A percentile compares a stretch with the other conserved stretches of the same genome.
Evolutionary conservation across 768 basidiomycete genomes (phyloP).

Genomic region (Xerocomellus chrysenteron): DNA sequence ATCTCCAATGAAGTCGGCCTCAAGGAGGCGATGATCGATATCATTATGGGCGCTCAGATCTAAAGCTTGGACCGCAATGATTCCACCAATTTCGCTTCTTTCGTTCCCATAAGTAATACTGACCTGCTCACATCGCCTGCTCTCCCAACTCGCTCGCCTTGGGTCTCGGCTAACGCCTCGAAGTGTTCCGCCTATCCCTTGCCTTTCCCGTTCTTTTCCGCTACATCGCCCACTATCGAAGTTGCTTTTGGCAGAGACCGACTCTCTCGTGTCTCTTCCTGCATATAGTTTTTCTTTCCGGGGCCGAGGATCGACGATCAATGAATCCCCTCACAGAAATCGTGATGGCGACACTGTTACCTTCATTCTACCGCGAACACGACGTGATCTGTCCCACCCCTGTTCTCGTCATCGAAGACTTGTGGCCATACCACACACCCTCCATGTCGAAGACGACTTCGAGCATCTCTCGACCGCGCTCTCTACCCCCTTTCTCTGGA

Average conservation of each 20-base stretch:
- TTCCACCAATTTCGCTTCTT: neutral
- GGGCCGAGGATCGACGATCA: too few relatives aligned
- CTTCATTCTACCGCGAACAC: conserved; percentile 27
- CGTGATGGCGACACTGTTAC: conserved; percentile 20
- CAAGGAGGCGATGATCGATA: too few relatives aligned
- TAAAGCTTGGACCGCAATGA: too few relatives aligned
- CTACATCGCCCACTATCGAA: conserved; percentile 14
- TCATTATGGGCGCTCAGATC: too few relatives aligned
- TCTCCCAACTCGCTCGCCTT: conserved; percentile 26
- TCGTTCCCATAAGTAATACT: conserved; percentile 7
- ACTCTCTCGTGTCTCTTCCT: conserved; percentile 23
- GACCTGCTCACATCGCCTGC: conserved; percentile 23
- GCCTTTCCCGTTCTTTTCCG: too few relatives aligned
- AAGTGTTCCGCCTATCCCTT: conserved; percentile 24
- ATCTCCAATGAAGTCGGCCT: too few relatives aligned
- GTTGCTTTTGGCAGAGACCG: conserved; percentile 30
- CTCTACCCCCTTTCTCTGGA: conserved; percentile 7
- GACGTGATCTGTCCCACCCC: conserved; percentile 20
- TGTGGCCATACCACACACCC: conserved; percentile 32
- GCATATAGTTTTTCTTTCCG: conserved; percentile 7
- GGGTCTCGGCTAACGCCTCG: conserved; percentile 28
- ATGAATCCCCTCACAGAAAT: conserved; percentile 6
- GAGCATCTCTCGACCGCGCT: conserved; percentile 10
- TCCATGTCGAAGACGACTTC: conserved; percentile 25
- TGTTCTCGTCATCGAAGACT: conserved; percentile 20